Conservation (phyloP, 352 stramenopile genomes). For the Pythium myriotylum region DNA sequence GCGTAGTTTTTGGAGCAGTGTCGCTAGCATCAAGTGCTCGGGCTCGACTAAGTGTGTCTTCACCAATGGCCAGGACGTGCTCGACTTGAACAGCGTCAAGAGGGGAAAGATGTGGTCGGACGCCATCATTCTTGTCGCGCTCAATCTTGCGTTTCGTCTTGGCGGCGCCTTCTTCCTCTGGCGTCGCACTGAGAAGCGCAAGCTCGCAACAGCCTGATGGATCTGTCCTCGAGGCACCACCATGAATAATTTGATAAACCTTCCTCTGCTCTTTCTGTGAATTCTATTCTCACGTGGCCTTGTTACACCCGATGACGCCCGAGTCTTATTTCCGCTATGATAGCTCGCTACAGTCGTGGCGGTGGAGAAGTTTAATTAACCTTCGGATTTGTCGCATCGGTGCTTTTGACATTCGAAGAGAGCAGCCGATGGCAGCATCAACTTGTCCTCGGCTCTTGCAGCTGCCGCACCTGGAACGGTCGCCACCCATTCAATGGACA, state of each 20-base stretch:
- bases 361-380: too few species aligned
- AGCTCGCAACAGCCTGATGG: neutral
- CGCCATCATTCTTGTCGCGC: slow-evolving; percentile 25
- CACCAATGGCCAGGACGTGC: slow-evolving; percentile 28
- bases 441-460: slow-evolving; percentile 59
- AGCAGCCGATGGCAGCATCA: too few species aligned
- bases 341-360: too few species aligned
- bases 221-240: neutral
- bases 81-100: slow-evolving; percentile 32
- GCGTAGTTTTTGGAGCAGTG: slow-evolving; percentile 32
- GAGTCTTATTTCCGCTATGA: too few species aligned
- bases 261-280: too few species aligned
- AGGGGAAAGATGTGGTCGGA: slow-evolving; percentile 26
- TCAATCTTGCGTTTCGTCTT: slow-evolving; percentile 37
- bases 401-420: too few species aligned
- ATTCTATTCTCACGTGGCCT: too few species aligned
- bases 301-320: too few species aligned
- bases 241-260: too few species aligned
- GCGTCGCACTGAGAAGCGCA: slow-evolving; percentile 24
- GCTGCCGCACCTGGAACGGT: slow-evolving; percentile 63
- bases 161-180: slow-evolving; percentile 33
- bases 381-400: too few species aligned
- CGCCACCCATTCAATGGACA: slow-evolving; percentile 64
- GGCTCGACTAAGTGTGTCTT: slow-evolving; percentile 21
- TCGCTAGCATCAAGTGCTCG: slow-evolving; percentile 30